phyloP scores from a whole-genome alignment of 73 alveolate species.

The Effrenium voratum region DNA sequence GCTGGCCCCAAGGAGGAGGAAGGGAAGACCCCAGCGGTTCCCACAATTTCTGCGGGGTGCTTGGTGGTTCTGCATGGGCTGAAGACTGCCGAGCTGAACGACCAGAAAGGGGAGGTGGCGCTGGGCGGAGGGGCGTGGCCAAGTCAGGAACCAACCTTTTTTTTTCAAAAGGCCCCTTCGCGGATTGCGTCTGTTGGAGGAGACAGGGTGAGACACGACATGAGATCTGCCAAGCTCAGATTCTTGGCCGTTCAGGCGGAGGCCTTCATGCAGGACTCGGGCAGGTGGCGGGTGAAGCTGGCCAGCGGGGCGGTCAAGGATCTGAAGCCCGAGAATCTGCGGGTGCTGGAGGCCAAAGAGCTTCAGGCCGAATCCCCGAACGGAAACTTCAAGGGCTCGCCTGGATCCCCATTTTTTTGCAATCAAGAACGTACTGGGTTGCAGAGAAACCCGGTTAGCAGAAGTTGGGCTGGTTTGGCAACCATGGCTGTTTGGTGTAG shows the following conservation, averaged over 20 bases:
- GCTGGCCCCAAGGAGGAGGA: conserved; percentile 42
- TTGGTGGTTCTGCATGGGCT: conserved; percentile 60
- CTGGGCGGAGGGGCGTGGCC: too few species aligned
- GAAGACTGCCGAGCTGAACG: conserved; percentile 71
- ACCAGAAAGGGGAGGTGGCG: conserved; percentile 65
- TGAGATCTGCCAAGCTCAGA: neutral
- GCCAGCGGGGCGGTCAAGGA: conserved; percentile 40
- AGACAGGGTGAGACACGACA: neutral
- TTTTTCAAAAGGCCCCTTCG: neutral
- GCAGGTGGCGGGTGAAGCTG: conserved; percentile 79
- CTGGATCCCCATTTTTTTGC: too few species aligned
- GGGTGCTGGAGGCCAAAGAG: conserved; percentile 19
- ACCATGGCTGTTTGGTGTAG: too few species aligned
- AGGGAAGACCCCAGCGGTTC: neutral
- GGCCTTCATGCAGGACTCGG: conserved; percentile 38
- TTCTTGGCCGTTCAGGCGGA: neutral
- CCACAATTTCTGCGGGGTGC: conserved; percentile 21
- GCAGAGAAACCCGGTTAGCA: too few species aligned
- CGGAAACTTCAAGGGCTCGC: too few species aligned
- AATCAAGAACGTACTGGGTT: too few species aligned
- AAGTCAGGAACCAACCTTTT: too few species aligned
- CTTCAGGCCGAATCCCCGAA: neutral
- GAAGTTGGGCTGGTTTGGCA: too few species aligned
- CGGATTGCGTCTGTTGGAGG: neutral
- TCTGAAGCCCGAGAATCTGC: conserved; percentile 75